Conservation (phyloP, 306 rosid species). For the Crataegus laevigata region DNA sequence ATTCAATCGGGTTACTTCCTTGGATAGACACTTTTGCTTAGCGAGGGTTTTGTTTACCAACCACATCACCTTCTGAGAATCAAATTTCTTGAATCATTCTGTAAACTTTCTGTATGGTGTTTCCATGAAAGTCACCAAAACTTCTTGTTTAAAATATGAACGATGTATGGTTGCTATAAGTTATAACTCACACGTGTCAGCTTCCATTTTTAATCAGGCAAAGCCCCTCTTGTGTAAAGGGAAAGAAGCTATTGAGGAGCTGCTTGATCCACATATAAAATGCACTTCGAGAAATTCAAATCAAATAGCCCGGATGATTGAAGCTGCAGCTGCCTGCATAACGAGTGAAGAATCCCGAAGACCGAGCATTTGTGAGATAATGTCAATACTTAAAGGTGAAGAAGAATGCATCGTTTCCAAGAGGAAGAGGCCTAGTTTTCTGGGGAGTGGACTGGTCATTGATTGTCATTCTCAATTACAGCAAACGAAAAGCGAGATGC, state of each 20-base stretch:
- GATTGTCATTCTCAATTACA: constrained; percentile 71
- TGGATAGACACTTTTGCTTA: not conserved
- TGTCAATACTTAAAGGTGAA: constrained; percentile 76
- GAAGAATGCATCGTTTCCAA: constrained; percentile 44
- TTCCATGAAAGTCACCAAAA: not conserved
- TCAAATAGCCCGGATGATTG: constrained; percentile 69
- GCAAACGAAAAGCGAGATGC: constrained; percentile 67
- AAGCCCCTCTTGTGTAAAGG: constrained; percentile 81
- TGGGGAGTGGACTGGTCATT: constrained; percentile 64
- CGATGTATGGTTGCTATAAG: not conserved
- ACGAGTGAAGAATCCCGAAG: constrained; percentile 82
- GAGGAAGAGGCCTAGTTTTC: constrained; percentile 63
- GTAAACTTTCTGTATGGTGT: not conserved
- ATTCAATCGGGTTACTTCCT: not conserved
- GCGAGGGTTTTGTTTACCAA: not conserved
- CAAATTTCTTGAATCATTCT: not conserved
- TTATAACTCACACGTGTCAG: not conserved
- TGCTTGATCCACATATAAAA: constrained; percentile 71
- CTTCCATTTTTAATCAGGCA: constrained; percentile 44
- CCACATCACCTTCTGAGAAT: not conserved
- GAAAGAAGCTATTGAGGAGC: constrained; percentile 75
- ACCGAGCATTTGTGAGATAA: constrained; percentile 65
- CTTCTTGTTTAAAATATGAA: not conserved
- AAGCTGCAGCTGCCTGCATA: constrained; percentile 81
- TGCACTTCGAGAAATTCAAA: constrained; percentile 48